Conservation (phyloP, 2,329 filamentous ascomycete genomes). For the Aspergillus hiratsukae region DNA sequence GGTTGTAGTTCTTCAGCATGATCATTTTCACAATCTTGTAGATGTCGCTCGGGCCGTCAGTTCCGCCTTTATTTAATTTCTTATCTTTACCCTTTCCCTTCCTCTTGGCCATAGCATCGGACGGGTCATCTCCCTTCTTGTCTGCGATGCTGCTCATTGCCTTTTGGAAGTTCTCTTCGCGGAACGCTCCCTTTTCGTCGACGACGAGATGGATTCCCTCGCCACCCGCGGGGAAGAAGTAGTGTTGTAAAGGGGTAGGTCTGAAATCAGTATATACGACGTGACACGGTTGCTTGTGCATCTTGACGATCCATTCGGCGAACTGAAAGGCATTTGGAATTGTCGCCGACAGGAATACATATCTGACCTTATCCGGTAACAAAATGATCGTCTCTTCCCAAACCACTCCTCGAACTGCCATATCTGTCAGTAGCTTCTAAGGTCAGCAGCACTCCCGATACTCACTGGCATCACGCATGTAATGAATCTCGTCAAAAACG, state of each 20-base stretch:
- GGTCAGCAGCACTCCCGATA: neutral
- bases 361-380: slow-evolving; percentile 95
- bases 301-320: slow-evolving; percentile 98
- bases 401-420: slow-evolving; percentile 74
- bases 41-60: slow-evolving; percentile 71
- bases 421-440: slow-evolving; percentile 12
- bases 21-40: slow-evolving; percentile 99
- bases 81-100: slow-evolving; percentile 91
- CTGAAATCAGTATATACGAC: slow-evolving; percentile 99
- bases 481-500: slow-evolving; percentile 97
- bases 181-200: slow-evolving; percentile 93
- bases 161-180: slow-evolving; percentile 95
- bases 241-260: slow-evolving; percentile 93
- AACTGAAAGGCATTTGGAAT: slow-evolving; percentile 99
- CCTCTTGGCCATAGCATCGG: slow-evolving; percentile 71
- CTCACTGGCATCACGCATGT: slow-evolving; percentile 80
- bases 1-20: slow-evolving; percentile 94
- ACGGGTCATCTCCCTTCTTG: slow-evolving; percentile 78
- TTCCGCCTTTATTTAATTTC: slow-evolving; percentile 80
- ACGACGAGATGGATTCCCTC: slow-evolving; percentile 92
- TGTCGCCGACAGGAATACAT: slow-evolving; percentile 95
- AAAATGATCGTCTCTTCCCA: slow-evolving; percentile 99
- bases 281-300: slow-evolving; percentile 94
- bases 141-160: slow-evolving; percentile 88
- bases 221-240: slow-evolving; percentile 90